Base-by-base conservation (phyloP, 305 asterid genomes). In the Fraxinus greggii region DNA sequence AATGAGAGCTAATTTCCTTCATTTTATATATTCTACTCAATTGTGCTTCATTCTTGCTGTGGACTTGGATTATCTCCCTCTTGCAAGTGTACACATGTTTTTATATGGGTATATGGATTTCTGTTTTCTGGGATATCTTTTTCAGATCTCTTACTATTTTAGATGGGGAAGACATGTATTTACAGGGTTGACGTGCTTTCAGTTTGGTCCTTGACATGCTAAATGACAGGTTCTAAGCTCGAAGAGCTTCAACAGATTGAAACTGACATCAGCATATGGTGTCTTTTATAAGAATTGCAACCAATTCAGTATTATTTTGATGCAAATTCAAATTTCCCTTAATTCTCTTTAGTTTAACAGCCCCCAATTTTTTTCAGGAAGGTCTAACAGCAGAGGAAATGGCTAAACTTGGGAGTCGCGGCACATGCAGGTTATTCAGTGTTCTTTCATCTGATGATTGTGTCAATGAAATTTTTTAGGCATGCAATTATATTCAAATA, bases 331-430 rank as follows among this genome's bases (percentile, higher is more conserved):
- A 29, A 70, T 15, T 65, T 29, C 24, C 23, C 40, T 70, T 17
- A 17, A 17, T 15, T 70, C 75, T 70, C 42, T 15, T 15, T 70
- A 29, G 42, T 32, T 70, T 70, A 17, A 70, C 24, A 32, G 42
- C 10, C 24, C 40, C 40, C 75, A 15, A 15, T 35, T 75, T 56
- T 54, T 74, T 54, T 29, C 85, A 94, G 98, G 94, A 89, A 86
- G 98, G 98, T 80, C 89, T 90, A 77, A 92, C 97, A 23, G 90
- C 91, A 45, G 95, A 93, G 82, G 98, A 94, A 88, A 87, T 88
- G 15, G 90, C 90, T 24, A 85, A 82, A 95, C 97, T 6, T 95
- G 93, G 86, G 94, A 89, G 87, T 78, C 92, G 0, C 86, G 86
- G 78, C 88, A 70, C 76, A 63, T 90, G 86, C 97, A 91, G 98